Percentiles rank a stretch among this genome's conserved stretches.
Conservation (phyloP, 306 rosid species). For the Medicago truncatula region MtrunA17r5.0-ANR NC_053042.1:45561001-45561500, state of each 20-base stretch:
- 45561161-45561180: not conserved
- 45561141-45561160: not conserved
- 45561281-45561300: not conserved
- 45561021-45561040: conserved; percentile 68
- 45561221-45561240: not conserved
- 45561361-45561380: not conserved
- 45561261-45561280: not conserved
- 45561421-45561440: not conserved
- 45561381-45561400: not conserved
- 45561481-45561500: no score
- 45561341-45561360: not conserved
- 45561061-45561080: conserved; percentile 92
- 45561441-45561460: not conserved
- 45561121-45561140: not conserved
- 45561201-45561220: conserved; percentile 1
- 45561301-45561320: not conserved
- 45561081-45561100: conserved; percentile 94
- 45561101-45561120: conserved; percentile 34
- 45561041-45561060: conserved; percentile 77
- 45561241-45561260: not conserved
- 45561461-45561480: no score
- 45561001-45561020: conserved; percentile 91
- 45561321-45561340: conserved; percentile 17
- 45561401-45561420: not conserved
- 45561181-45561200: conserved; percentile 15